Conservation (phyloP, 2,329 filamentous ascomycete species). For the Penicillium janthinellum region DNA sequence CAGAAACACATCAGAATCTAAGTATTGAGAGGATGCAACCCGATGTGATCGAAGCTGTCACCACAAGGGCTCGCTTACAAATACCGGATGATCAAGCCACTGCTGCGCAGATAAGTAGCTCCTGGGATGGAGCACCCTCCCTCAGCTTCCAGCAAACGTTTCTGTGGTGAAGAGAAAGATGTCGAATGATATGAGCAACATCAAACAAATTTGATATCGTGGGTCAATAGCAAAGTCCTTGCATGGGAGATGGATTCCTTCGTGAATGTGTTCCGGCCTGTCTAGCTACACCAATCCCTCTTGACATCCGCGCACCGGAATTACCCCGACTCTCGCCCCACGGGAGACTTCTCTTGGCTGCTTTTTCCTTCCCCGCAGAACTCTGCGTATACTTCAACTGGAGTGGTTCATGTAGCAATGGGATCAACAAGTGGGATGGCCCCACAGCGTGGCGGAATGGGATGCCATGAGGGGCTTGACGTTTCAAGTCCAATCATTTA, state of each 20-base stretch:
- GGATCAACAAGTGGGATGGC: conserved; percentile 5
- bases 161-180: conserved; percentile 29
- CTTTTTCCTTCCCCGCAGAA: conserved; percentile 1
- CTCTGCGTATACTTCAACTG: not conserved
- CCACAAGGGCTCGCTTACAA: not conserved
- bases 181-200: not conserved
- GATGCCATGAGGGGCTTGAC: not conserved
- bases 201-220: too few relatives aligned
- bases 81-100: not conserved
- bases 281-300: not conserved
- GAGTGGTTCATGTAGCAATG: not conserved
- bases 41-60: not conserved
- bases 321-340: conserved; percentile 10
- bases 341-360: not conserved
- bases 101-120: conserved; percentile 20
- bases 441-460: conserved; percentile 13
- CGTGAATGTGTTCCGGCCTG: too few relatives aligned
- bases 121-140: conserved; percentile 35
- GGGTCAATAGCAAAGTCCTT: too few relatives aligned
- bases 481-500: not conserved
- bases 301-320: not conserved
- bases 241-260: too few relatives aligned
- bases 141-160: conserved; percentile 37
- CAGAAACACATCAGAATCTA: not conserved
- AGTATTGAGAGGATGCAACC: too few relatives aligned